These are phyloP conservation scores for Pseudopithomyces maydicus DNA, from an alignment of 2,329 filamentous ascomycete genomes.

Conservation along the genomic window DNA sequence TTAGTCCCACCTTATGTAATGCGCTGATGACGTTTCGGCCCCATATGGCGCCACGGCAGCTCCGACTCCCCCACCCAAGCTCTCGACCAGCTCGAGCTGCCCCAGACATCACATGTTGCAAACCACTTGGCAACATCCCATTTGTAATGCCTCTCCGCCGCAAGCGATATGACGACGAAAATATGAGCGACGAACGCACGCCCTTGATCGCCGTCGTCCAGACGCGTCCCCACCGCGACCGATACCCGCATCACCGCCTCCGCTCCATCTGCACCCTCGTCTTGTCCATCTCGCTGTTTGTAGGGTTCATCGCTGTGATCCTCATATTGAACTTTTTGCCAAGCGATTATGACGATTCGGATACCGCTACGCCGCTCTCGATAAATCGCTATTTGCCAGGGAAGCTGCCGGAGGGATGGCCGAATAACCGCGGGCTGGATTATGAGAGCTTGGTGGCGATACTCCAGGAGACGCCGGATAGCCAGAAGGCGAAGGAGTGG, in stretches of 20 bases:
- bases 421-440: conserved; percentile 52
- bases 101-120: neutral
- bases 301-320: conserved; percentile 44
- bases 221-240: conserved; percentile 58
- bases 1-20: neutral
- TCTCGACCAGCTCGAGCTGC: neutral
- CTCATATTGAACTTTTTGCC: conserved; percentile 46
- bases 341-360: conserved; percentile 37
- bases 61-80: neutral
- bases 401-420: conserved; percentile 46
- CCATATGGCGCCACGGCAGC: neutral
- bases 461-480: conserved; percentile 59
- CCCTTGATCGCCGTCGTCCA: conserved; percentile 70
- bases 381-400: conserved; percentile 22
- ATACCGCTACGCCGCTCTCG: conserved; percentile 12
- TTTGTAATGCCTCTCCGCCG: conserved; percentile 17
- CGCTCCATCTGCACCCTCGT: conserved; percentile 71
- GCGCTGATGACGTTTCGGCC: neutral
- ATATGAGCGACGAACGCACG: conserved; percentile 63
- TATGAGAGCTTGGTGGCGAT: conserved; percentile 62
- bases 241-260: conserved; percentile 59
- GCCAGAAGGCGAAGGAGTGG: conserved; percentile 56
- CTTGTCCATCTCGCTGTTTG: conserved; percentile 43
- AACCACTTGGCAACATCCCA: neutral
- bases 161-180: conserved; percentile 33